Base-by-base conservation (phyloP, 805 yeast species). In the Metschnikowia reukaufii region DNA sequence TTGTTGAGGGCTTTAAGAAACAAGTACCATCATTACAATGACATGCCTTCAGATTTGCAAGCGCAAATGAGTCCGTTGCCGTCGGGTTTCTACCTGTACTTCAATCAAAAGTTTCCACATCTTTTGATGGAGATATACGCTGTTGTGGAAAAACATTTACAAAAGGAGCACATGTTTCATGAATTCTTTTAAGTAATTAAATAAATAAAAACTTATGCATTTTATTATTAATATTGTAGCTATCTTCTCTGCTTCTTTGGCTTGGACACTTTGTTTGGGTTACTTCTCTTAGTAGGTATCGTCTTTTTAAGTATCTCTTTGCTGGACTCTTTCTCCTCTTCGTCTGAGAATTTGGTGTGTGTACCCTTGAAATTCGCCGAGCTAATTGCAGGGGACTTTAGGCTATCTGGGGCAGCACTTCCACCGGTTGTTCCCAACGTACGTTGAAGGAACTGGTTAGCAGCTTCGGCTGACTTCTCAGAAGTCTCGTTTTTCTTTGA, bases 1-100 rank as follows among this genome's bases (percentile, higher is more conserved):
- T 68, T 94, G 42, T 67, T 94, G 48, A 73, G 99, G 48, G 97
- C 97, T 0, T 66, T 94, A 56, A 76, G 99, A 58, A 94, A 94
- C 69, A 94, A 94, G 65, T 85, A 88, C 60, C 98, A 94, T 64
- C 99, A 94, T 64, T 92, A 78, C 64, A 89, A 89, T 67, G 99
- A 94, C 63, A 68, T 91, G 61, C 96, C 97, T 1, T 74, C 68
- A 8, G 78, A 72, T 12, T 73, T 94, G 48, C 82, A 80, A 43
- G 62, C 61, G 13, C 74, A 79, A 41, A 85, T 94, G 80, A 84
- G 88, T 16, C 85, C 92, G 0, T 67, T 89, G 21, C 97, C 97
- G 0, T 81, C 81, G 41, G 97, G 96, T 0, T 94, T 88, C 62
- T 86, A 88, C 64, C 65, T 71, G 36, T 94, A 87, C 63, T 94